Evolutionary conservation across 1,284 basidiomycete species (phyloP).

Genomic region (Ceratobasidium sp.): DNA sequence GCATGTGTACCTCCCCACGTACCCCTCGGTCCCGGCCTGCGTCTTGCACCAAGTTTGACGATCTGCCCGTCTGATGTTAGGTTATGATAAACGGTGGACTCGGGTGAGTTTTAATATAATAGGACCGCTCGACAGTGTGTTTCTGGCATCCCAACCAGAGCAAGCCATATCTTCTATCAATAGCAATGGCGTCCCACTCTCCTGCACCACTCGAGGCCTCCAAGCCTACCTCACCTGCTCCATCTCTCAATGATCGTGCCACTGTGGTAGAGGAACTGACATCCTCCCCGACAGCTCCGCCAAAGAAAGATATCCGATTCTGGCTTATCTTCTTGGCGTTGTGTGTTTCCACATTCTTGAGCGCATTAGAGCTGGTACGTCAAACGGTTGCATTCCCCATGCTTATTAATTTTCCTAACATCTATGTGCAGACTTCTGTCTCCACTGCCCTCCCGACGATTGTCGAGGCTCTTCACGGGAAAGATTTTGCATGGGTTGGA

Average conservation of each 20-base stretch:
- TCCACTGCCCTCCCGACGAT: slow-evolving; percentile 56
- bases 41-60: too few relatives aligned
- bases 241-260: background rate
- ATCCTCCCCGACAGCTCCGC: background rate
- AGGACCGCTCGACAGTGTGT: too few relatives aligned
- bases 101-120: too few relatives aligned
- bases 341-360: slow-evolving; percentile 53
- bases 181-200: too few relatives aligned
- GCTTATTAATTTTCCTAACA: background rate
- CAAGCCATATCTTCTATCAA: too few relatives aligned
- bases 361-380: slow-evolving; percentile 55
- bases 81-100: too few relatives aligned
- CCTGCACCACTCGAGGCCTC: too few relatives aligned
- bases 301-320: slow-evolving; percentile 48
- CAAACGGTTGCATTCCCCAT: too few relatives aligned
- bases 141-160: too few relatives aligned
- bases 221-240: slow-evolving; percentile 15
- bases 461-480: slow-evolving; percentile 52
- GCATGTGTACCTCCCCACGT: too few relatives aligned
- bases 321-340: slow-evolving; percentile 56
- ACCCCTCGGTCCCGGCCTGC: too few relatives aligned
- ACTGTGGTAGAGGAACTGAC: background rate
- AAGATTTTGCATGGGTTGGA: slow-evolving; percentile 56
- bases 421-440: slow-evolving; percentile 52
- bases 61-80: too few relatives aligned